Conservation (phyloP, 2,329 filamentous ascomycete species). For the Scytalidium lignicola region DNA sequence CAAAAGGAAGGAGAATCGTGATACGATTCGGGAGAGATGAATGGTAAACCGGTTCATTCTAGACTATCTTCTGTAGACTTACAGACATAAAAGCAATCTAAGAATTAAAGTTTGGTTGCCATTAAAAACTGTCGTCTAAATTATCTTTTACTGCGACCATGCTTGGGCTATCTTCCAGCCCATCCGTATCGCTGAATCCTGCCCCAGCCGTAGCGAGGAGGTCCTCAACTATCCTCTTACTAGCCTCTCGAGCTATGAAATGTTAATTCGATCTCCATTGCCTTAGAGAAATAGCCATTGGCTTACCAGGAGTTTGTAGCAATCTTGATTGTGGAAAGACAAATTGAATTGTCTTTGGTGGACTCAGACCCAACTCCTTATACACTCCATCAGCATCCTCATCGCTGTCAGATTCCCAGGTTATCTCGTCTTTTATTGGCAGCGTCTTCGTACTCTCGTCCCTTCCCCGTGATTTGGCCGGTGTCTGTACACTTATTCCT, state of each 20-base stretch:
- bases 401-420: slow-evolving; percentile 65
- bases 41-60: neutral
- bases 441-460: slow-evolving; percentile 31
- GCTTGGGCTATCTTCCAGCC: slow-evolving; percentile 55
- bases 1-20: too few species aligned
- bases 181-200: slow-evolving; percentile 48
- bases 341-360: slow-evolving; percentile 91
- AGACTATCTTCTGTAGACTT: neutral
- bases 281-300: neutral
- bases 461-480: slow-evolving; percentile 46
- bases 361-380: slow-evolving; percentile 66
- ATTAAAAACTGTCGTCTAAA: slow-evolving; percentile 56
- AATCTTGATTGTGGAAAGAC: slow-evolving; percentile 71
- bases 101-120: slow-evolving; percentile 11
- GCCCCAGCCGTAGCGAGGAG: slow-evolving; percentile 74
- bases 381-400: slow-evolving; percentile 56
- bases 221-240: slow-evolving; percentile 75
- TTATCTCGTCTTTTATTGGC: slow-evolving; percentile 46
- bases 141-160: slow-evolving; percentile 62
- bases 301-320: slow-evolving; percentile 71
- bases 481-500: slow-evolving; percentile 82
- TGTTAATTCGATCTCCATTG: slow-evolving; percentile 6
- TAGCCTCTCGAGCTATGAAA: slow-evolving; percentile 67
- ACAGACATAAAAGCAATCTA: too few species aligned
- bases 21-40: neutral